A percentile compares a stretch with the other conserved stretches of the same genome.
Evolutionary conservation across 768 basidiomycete species (phyloP).

Genomic region (Cubamyces sp.): DNA sequence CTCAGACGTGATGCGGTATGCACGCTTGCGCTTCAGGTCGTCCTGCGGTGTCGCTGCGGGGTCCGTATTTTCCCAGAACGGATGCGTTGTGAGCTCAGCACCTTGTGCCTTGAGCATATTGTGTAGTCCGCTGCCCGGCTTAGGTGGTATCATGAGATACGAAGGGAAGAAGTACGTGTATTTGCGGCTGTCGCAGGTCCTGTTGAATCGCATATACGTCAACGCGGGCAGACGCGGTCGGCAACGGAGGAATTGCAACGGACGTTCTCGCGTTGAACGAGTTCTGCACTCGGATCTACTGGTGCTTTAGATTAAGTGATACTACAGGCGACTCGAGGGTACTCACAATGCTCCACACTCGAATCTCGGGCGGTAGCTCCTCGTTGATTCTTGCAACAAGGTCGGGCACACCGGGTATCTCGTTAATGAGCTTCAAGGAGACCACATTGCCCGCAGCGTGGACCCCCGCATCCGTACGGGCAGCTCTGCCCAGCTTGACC

Average conservation of each 20-base stretch:
- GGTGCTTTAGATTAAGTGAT: background rate
- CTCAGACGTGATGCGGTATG: conserved; percentile 64
- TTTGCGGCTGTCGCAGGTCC: conserved; percentile 91
- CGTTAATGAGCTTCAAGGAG: conserved; percentile 85
- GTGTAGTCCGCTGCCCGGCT: conserved; percentile 68
- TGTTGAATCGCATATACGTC: conserved; percentile 37
- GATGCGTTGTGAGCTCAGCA: conserved; percentile 39
- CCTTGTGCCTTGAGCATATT: conserved; percentile 44
- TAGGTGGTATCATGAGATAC: conserved; percentile 90
- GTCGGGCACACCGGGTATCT: conserved; percentile 71
- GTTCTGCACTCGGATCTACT: conserved; percentile 70
- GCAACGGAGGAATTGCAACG: conserved; percentile 25
- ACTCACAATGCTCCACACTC: conserved; percentile 89
- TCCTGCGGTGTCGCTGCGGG: conserved; percentile 49
- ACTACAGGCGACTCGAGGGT: conserved; percentile 4
- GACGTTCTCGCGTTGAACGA: conserved; percentile 82
- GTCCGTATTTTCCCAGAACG: conserved; percentile 63
- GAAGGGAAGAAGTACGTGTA: conserved; percentile 98
- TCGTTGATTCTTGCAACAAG: conserved; percentile 78
- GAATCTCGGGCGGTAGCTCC: conserved; percentile 87
- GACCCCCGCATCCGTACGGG: conserved; percentile 96
- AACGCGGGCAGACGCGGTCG: background rate
- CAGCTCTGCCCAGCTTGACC: conserved; percentile 86
- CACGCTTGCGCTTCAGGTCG: conserved; percentile 67
- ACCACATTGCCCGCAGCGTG: conserved; percentile 96